Evolutionary conservation across 1,284 basidiomycete species (phyloP), one percentile per base, ranked within the genome.

Genomic region (Neolentinus lepideus): DNA sequence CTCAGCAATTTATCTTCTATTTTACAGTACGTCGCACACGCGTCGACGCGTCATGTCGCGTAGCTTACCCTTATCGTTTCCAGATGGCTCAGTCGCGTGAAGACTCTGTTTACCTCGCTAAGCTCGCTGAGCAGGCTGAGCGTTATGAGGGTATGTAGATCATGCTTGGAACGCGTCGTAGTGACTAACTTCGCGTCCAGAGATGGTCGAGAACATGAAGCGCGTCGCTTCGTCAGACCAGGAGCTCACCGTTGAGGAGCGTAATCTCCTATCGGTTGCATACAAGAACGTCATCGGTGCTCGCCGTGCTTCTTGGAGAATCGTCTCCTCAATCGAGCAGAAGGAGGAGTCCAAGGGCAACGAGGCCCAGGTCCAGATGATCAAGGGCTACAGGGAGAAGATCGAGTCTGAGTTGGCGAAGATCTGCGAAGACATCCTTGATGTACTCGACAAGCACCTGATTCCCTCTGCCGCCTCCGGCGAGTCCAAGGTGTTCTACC

Each of bases 241-340:
- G 75, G 94, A 99, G 72, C 90, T 99, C 70, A 98, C 96, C 63
- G 96, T 99, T 55, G 96, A 99, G 80, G 96, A 99, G 80, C 94
- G 97, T 63, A 99, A 98, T 75, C 87, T 99, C 57, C 86, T 99
- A 58, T 98, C 95, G 26, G 96, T 99, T 63, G 96, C 96, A 27
- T 99, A 99, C 86, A 99, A 99, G 92, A 99, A 99, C 77, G 95
- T 99, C 63, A 98, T 98, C 67, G 96, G 96, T 76, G 96, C 96
- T 50, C 95, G 96, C 66, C 94, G 96, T 74, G 96, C 96, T 51
- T 98, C 94, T 53, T 99, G 96, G 96, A 83, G 97, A 67, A 98
- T 99, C 69, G 95, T 99, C 61, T 98, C 94, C 65, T 98, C 95
- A 60, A 98, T 99, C 69, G 96, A 99, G 80, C 95, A 98, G 80